These are phyloP conservation scores for Cyanidiococcus yangmingshanensis DNA, from an alignment of 23 red algal species.

Conservation along the genomic window DNA sequence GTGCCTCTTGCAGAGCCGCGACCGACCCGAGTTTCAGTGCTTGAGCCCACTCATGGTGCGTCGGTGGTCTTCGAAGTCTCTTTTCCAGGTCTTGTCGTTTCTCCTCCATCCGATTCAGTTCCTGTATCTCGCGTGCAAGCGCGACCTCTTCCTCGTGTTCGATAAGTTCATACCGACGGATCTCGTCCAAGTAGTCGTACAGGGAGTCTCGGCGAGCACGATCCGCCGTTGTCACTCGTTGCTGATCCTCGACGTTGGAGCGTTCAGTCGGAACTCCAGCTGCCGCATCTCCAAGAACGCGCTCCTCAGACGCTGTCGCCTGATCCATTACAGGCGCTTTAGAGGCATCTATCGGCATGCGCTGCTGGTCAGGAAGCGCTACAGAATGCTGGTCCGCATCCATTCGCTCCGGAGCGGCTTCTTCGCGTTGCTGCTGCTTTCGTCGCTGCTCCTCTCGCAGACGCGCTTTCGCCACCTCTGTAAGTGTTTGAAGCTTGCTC, in stretches of 20 bases:
- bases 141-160: conserved; percentile 31
- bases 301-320: background rate
- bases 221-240: background rate
- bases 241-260: background rate
- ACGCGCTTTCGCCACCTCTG: conserved; percentile 7
- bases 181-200: conserved; percentile 57
- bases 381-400: background rate
- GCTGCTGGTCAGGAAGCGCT: background rate
- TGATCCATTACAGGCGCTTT: background rate
- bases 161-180: conserved; percentile 33
- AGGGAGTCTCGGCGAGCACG: conserved; percentile 30
- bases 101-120: conserved; percentile 24
- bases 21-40: conserved; percentile 10
- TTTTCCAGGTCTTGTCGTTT: conserved; percentile 18
- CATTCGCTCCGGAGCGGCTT: background rate
- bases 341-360: background rate
- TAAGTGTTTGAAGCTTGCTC: background rate
- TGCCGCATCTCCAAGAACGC: background rate
- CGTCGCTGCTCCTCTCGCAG: background rate
- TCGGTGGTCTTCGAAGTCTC: conserved; percentile 27
- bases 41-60: conserved; percentile 45
- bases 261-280: background rate
- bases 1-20: conserved; percentile 20
- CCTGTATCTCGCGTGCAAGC: conserved; percentile 37
- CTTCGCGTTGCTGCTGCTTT: background rate